A percentile compares a stretch with the other conserved stretches of the same genome.
Conservation (phyloP, 2,329 filamentous ascomycete genomes). For the Trichoderma asperellum region DNA sequence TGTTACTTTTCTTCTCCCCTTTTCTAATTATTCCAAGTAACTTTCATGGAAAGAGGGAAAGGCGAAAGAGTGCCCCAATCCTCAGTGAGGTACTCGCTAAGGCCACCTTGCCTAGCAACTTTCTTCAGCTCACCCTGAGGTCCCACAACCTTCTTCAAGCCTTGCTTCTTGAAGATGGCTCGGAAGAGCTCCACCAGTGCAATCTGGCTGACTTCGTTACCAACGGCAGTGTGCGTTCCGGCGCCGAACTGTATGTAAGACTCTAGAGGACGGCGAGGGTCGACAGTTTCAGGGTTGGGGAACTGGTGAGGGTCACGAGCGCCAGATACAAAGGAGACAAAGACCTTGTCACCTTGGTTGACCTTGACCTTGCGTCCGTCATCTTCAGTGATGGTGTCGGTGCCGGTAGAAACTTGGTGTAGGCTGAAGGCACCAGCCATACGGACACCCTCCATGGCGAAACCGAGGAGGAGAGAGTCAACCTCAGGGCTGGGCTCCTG, state of each 20-base stretch:
- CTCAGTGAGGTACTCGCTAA: slow-evolving; percentile 66
- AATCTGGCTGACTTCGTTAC: slow-evolving; percentile 61
- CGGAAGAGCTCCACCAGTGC: slow-evolving; percentile 71
- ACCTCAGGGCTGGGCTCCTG: slow-evolving; percentile 58
- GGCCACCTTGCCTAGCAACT: slow-evolving; percentile 58
- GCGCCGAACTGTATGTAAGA: slow-evolving; percentile 67
- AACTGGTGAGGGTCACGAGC: slow-evolving; percentile 62
- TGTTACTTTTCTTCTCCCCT: no score
- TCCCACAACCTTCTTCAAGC: slow-evolving; percentile 64
- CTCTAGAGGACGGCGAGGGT: slow-evolving; percentile 65
- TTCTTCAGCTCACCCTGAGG: slow-evolving; percentile 70
- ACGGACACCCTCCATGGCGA: slow-evolving; percentile 72
- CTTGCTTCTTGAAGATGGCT: slow-evolving; percentile 63
- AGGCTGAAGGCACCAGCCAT: slow-evolving; percentile 66
- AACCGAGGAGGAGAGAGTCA: slow-evolving; percentile 68
- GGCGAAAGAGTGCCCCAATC: slow-evolving; percentile 60
- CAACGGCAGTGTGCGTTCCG: slow-evolving; percentile 66
- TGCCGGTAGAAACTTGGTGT: slow-evolving; percentile 58
- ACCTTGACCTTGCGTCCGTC: slow-evolving; percentile 57
- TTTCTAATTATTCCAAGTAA: slow-evolving; percentile 51
- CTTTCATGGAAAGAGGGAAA: slow-evolving; percentile 58
- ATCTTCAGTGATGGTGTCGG: slow-evolving; percentile 54
- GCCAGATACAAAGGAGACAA: slow-evolving; percentile 63
- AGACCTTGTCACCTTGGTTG: slow-evolving; percentile 61
- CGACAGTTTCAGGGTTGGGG: slow-evolving; percentile 63